Evolutionary conservation across 805 yeast species (phyloP).

Genomic region (Candida dajiaensis): DNA sequence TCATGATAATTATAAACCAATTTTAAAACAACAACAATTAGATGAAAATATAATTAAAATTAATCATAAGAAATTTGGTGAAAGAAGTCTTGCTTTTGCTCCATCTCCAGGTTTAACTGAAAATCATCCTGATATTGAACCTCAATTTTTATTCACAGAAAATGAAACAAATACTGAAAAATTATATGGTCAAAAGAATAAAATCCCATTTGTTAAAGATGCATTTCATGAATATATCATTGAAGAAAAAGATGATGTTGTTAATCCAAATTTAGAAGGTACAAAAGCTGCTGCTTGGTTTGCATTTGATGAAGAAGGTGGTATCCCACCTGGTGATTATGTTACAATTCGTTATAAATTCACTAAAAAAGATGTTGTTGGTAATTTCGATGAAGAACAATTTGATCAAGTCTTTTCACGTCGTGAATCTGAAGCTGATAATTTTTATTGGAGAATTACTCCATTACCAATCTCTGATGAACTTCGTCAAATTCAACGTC

Average conservation of each 20-base stretch:
- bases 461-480: constrained; percentile 82
- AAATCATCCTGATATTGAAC: constrained; percentile 59
- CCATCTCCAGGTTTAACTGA: constrained; percentile 76
- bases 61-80: constrained; percentile 66
- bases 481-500: constrained; percentile 79
- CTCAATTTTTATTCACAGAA: constrained; percentile 76
- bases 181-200: constrained; percentile 48
- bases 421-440: constrained; percentile 85
- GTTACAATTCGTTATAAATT: constrained; percentile 79
- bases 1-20: constrained; percentile 44
- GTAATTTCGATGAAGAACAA: constrained; percentile 60
- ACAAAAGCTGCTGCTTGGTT: constrained; percentile 86
- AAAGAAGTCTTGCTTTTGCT: constrained; percentile 58
- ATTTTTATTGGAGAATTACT: constrained; percentile 82
- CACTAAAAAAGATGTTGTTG: constrained; percentile 35
- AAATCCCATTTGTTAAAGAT: constrained; percentile 69
- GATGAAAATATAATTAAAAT: constrained; percentile 47
- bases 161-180: constrained; percentile 76
- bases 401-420: constrained; percentile 64
- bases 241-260: constrained; percentile 48
- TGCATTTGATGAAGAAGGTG: constrained; percentile 67
- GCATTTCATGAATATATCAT: constrained; percentile 85
- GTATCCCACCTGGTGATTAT: constrained; percentile 81
- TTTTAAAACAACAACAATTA: constrained; percentile 34
- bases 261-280: constrained; percentile 67